Percentiles rank a stretch among this genome's conserved stretches.
Conservation (phyloP, 1,284 basidiomycete species). For the Flammula alnicola region DNA sequence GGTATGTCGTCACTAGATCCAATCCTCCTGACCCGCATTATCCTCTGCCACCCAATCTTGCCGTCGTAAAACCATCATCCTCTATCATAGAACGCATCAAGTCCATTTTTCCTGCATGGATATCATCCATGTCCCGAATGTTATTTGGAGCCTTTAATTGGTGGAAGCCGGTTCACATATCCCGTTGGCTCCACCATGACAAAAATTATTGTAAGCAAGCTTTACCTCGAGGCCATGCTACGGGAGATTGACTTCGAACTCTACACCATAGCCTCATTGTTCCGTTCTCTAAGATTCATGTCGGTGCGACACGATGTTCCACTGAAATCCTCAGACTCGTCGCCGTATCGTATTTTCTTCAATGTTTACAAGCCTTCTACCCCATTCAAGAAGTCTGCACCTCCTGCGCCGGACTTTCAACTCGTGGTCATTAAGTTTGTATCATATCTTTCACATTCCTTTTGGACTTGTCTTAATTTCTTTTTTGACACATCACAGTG, state of each 20-base stretch:
- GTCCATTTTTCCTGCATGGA: constrained; percentile 37
- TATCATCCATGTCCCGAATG: constrained; percentile 36
- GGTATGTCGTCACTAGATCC: constrained; percentile 85
- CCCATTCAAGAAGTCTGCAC: constrained; percentile 79
- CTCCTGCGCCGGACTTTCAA: constrained; percentile 86
- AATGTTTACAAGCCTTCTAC: constrained; percentile 92
- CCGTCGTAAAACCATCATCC: constrained; percentile 14
- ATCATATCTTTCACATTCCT: not conserved
- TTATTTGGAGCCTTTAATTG: constrained; percentile 49
- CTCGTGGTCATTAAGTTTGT: constrained; percentile 86
- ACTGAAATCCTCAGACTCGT: constrained; percentile 33
- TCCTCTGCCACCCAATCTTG: constrained; percentile 49
- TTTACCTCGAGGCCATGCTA: constrained; percentile 2
- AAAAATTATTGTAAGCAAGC: constrained; percentile 50
- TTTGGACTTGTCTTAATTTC: constrained; percentile 5
- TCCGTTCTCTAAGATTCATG: constrained; percentile 76
- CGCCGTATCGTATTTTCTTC: constrained; percentile 86
- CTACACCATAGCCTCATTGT: constrained; percentile 62
- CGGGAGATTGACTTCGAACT: not conserved
- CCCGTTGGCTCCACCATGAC: constrained; percentile 48
- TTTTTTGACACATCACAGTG: constrained; percentile 44
- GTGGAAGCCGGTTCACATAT: constrained; percentile 61
- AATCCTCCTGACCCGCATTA: constrained; percentile 64
- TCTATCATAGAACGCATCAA: constrained; percentile 39
- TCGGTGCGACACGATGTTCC: constrained; percentile 62